phyloP scores from a whole-genome alignment of 2,329 filamentous ascomycete genomes.

The Diaporthe citriasiana region DNA sequence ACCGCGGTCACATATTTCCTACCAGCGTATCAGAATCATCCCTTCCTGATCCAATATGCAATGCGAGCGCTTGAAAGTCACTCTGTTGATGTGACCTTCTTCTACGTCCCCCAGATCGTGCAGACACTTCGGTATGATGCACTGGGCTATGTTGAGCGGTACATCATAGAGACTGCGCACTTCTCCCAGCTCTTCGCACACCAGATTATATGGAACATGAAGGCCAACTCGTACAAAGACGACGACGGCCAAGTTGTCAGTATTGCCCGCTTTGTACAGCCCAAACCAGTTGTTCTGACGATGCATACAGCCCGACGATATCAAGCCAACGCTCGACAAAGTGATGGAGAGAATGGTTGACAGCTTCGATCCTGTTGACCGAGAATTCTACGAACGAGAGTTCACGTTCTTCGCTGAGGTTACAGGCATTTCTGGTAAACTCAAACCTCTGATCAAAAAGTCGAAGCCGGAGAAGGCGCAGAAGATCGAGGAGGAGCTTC shows the following conservation, averaged over 20 bases:
- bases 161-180: constrained; percentile 96
- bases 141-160: constrained; percentile 94
- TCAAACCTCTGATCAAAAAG: constrained; percentile 92
- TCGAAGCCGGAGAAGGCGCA: constrained; percentile 98
- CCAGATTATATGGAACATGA: constrained; percentile 99
- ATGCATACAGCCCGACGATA: constrained; percentile 78
- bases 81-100: constrained; percentile 97
- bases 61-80: constrained; percentile 96
- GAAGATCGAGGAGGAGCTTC: constrained; percentile 98
- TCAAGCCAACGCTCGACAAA: constrained; percentile 93
- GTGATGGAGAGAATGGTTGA: constrained; percentile 88
- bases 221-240: constrained; percentile 98
- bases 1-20: constrained; percentile 95
- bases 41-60: constrained; percentile 95
- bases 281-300: constrained; percentile 43
- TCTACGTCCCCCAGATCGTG: constrained; percentile 98
- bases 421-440: constrained; percentile 93
- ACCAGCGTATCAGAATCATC: constrained; percentile 90
- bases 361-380: constrained; percentile 85
- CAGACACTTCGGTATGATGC: constrained; percentile 94
- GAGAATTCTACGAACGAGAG: constrained; percentile 91
- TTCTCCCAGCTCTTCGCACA: constrained; percentile 99
- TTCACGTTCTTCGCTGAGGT: constrained; percentile 99
- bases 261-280: neutral
- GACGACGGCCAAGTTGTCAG: constrained; percentile 86